Base-by-base conservation (phyloP, 2,329 filamentous ascomycete genomes). In the Cordyceps fumosorosea region DNA sequence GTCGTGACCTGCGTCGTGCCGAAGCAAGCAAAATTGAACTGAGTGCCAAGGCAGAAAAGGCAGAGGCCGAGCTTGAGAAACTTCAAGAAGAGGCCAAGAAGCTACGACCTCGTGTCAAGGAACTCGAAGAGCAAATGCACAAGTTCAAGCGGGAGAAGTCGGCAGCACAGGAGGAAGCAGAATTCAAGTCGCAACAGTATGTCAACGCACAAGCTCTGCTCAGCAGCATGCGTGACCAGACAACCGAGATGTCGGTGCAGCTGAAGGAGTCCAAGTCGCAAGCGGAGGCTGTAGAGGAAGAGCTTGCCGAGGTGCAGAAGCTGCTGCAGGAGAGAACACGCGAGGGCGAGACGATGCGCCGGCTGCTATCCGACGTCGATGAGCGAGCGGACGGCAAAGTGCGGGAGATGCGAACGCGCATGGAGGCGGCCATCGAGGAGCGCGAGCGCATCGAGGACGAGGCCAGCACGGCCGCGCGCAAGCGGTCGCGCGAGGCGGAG, bases 321-420 rank as follows among this genome's bases (percentile, higher is more conserved):
- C 83, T 97, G 64, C 82, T 99, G 2, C 86, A 85, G 58, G 95
- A 99, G 74, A 87, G 95, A 29, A 93, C 91, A 4, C 86, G 95
- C 50, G 95, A 99, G 75, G 90, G 87, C 29, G 93, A 98, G 77
- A 97, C 91, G 0, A 98, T 99, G 93, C 86, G 95, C 40, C 83
- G 92, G 55, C 81, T 98, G 64, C 79, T 99, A 14, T 88, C 88
- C 18, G 93, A 98, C 66, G 90, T 93, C 10, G 91, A 98, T 72
- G 85, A 89, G 64, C 84, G 90, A 11, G 87, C 93, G 1, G 93
- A 98, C 66, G 80, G 80, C 64, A 90, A 91, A 70, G 84, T 96
- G 20, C 87, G 91, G 32, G 93, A 98, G 66, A 95, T 96, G 87
- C 89, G 91, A 60, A 87, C 91, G 63, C 86, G 89, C 2, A 88